phyloP scores from a whole-genome alignment of 2,329 filamentous ascomycete species.

The Clarireedia sp. region DNA sequence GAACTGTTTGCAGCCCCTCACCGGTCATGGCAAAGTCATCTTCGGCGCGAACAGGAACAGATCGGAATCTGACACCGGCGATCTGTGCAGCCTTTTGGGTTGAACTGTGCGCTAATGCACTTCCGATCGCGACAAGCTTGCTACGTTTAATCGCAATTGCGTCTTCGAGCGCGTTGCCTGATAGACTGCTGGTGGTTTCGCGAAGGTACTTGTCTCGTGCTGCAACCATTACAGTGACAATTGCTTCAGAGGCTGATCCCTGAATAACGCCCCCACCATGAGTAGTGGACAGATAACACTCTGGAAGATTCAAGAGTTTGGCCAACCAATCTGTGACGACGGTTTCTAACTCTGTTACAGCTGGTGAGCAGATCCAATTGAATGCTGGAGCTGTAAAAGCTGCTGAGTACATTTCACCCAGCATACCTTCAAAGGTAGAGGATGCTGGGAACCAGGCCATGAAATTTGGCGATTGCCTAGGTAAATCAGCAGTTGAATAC shows the following conservation, averaged over 20 bases:
- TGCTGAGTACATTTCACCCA: slow-evolving; percentile 87
- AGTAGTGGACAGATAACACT: slow-evolving; percentile 64
- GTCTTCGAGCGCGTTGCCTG: slow-evolving; percentile 57
- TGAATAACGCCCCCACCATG: slow-evolving; percentile 89
- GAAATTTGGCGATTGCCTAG: slow-evolving; percentile 78
- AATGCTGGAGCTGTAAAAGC: slow-evolving; percentile 87
- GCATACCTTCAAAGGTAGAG: slow-evolving; percentile 73
- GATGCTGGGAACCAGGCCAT: slow-evolving; percentile 91
- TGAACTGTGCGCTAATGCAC: slow-evolving; percentile 71
- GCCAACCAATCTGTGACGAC: slow-evolving; percentile 89
- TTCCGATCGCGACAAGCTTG: slow-evolving; percentile 71
- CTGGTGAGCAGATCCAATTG: slow-evolving; percentile 94
- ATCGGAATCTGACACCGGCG: slow-evolving; percentile 72
- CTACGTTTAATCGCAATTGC: slow-evolving; percentile 57
- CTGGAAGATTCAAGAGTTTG: slow-evolving; percentile 63
- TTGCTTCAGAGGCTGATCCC: slow-evolving; percentile 79
- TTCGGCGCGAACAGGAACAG: slow-evolving; percentile 53
- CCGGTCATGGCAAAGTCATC: slow-evolving; percentile 67
- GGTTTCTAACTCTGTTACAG: slow-evolving; percentile 88
- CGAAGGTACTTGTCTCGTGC: slow-evolving; percentile 73
- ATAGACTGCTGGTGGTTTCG: slow-evolving; percentile 45
- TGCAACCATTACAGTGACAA: slow-evolving; percentile 79
- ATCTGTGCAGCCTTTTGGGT: slow-evolving; percentile 84
- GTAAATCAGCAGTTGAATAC: slow-evolving; percentile 1
- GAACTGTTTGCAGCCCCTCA: slow-evolving; percentile 47